phyloP scores from a whole-genome alignment of 176 grass and related monocot species.

The Triticum timopheevii region DNA sequence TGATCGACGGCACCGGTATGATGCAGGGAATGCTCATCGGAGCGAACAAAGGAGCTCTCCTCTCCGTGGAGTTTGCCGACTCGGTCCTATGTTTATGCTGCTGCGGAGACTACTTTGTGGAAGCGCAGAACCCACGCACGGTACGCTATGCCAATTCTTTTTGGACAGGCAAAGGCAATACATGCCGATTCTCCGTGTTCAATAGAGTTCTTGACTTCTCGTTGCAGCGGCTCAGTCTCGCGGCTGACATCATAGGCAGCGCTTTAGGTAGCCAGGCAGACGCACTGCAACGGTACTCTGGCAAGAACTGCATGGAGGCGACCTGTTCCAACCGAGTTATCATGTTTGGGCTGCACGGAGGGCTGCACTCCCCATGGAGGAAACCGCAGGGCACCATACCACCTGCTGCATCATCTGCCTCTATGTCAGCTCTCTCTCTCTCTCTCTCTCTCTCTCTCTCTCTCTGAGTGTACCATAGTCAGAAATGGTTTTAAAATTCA shows the following conservation, averaged over 20 bases:
- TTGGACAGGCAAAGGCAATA: background rate
- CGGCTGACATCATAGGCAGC: conserved; percentile 29
- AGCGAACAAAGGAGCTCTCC: conserved; percentile 33
- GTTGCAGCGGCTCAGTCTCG: no score
- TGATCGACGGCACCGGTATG: conserved; percentile 34
- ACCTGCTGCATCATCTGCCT: conserved; percentile 61
- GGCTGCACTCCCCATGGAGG: conserved; percentile 44
- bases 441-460: no score
- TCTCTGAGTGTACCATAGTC: no score
- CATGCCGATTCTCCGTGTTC: background rate
- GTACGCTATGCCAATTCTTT: conserved; percentile 3
- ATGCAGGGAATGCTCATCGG: conserved; percentile 41
- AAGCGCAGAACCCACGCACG: conserved; percentile 29
- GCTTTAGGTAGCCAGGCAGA: background rate
- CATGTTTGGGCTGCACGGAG: background rate
- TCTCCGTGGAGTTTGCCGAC: conserved; percentile 45
- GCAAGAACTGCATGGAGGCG: background rate
- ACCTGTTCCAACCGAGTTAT: conserved; percentile 18
- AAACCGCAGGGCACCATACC: conserved; percentile 1
- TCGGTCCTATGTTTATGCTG: conserved; percentile 28
- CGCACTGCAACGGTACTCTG: background rate
- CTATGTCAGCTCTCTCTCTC: background rate
- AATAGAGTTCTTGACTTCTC: background rate
- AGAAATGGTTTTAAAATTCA: no score
- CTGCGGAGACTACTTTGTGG: background rate